Evolutionary conservation across 2,329 filamentous ascomycete species (phyloP).

Genomic region (Alternaria burnsii): DNA sequence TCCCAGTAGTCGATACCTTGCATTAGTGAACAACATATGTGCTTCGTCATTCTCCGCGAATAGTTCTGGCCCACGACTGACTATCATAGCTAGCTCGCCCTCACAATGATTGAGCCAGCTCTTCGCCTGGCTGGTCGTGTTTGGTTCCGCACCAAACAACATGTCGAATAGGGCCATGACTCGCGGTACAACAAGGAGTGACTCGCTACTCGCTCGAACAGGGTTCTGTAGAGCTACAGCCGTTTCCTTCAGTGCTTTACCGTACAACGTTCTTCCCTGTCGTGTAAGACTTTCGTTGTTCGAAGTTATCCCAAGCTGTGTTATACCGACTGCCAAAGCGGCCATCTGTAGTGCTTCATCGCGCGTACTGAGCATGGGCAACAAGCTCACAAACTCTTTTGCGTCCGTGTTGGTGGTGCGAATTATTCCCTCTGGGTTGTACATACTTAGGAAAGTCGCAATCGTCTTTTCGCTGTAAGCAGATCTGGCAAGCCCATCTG

Average conservation of each 20-base stretch:
- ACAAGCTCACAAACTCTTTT: conserved; percentile 23
- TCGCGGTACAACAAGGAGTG: conserved; percentile 39
- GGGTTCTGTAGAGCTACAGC: conserved; percentile 29
- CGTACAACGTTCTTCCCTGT: conserved; percentile 37
- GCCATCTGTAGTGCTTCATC: conserved; percentile 38
- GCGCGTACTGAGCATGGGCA: conserved; percentile 29
- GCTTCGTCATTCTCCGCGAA: conserved; percentile 24
- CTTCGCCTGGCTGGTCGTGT: conserved; percentile 29
- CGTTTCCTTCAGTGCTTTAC: conserved; percentile 35
- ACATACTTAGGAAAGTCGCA: conserved; percentile 33
- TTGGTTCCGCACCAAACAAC: conserved; percentile 37
- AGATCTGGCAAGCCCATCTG: conserved; percentile 25
- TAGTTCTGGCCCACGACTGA: conserved; percentile 28
- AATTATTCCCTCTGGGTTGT: conserved; percentile 21
- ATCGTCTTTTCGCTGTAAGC: conserved; percentile 35
- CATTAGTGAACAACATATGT: conserved; percentile 35
- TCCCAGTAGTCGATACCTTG: conserved; percentile 32
- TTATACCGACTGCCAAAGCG: conserved; percentile 35
- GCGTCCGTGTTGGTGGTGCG: conserved; percentile 14
- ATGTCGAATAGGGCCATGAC: conserved; percentile 39
- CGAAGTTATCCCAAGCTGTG: conserved; percentile 30
- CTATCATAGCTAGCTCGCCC: conserved; percentile 37
- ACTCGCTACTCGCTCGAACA: conserved; percentile 26
- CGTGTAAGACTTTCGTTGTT: conserved; percentile 25
- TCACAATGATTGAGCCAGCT: conserved; percentile 43